Evolutionary conservation across 768 basidiomycete species (phyloP), one percentile per base, ranked within the genome.

Genomic region (Coprinopsis marcescibilis): DNA sequence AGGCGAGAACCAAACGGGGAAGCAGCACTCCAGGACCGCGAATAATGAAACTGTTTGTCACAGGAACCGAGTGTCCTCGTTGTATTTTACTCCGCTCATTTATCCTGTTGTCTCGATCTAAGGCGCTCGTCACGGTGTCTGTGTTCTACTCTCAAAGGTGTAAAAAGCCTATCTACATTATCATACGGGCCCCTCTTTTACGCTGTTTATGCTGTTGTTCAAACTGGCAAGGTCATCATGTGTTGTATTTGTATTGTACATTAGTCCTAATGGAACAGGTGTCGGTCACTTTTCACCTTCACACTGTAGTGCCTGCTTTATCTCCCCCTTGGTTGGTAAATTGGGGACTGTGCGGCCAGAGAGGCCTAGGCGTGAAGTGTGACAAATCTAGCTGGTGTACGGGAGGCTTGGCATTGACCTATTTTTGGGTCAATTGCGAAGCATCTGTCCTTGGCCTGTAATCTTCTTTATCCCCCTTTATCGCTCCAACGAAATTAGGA

Each of bases 1-100:
- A 65, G 61, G 52, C 62, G 66, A 58, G 71, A 71, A 34, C 54
- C 59, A 37, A 65, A 64, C 43, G 63, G 62, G 21, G 68, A 70
- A 43, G 59, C 49, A 43, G 47, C 56, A 51, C 54, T 57, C 20
- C 55, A 53, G 46, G 60, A 60, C 30, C 58, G 61, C 25, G 63
- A 65, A 48, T 65, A 53, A 60, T 56, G 43, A 35, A 24, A 25
- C 8, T 30, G 24, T n/a, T n/a, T n/a, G 12, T 36, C 21, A 24
- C 8, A 42, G 14, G 27, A 34, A 24, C 15, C 33, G 15, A 46
- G 34, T 43, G 21, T 48, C 43, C 29, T 42, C 46, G 39, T 10
- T 10, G 6, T 38, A 14, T 17, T 41, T 45, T 34, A 32, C 39
- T 42, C 26, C n/a, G 30, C 51, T 30, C 11, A n/a, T 42, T 29